phyloP scores from a whole-genome alignment of 768 basidiomycete genomes.

The Mycena belliarum region DNA sequence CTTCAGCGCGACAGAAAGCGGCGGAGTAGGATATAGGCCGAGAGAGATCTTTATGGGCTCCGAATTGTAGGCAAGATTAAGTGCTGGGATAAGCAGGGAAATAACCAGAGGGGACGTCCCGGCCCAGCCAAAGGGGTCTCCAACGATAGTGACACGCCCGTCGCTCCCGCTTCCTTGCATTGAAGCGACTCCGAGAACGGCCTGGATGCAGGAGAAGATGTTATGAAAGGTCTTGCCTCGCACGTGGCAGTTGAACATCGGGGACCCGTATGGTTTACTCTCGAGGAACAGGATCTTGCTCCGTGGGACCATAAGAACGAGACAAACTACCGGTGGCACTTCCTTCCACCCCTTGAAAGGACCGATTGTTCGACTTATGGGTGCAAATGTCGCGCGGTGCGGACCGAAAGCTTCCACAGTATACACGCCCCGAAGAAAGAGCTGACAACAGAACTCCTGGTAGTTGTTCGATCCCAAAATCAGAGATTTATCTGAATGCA shows the following conservation, averaged over 20 bases:
- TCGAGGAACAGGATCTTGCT: constrained; percentile 30
- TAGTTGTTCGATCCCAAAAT: constrained; percentile 34
- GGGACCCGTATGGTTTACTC: constrained; percentile 22
- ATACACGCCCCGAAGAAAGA: constrained; percentile 34
- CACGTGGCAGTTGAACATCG: constrained; percentile 28
- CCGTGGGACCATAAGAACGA: constrained; percentile 39
- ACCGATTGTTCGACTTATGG: constrained; percentile 1
- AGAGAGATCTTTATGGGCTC: constrained; percentile 20
- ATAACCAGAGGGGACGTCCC: constrained; percentile 30
- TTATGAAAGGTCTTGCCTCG: constrained; percentile 23
- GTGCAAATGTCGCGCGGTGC: background rate
- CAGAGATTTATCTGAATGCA: constrained; percentile 25
- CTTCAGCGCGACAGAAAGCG: constrained; percentile 13
- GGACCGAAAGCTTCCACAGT: background rate
- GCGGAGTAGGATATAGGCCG: constrained; percentile 26
- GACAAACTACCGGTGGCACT: constrained; percentile 39
- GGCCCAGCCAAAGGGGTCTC: constrained; percentile 26
- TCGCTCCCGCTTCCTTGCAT: constrained; percentile 19
- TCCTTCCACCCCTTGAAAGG: constrained; percentile 34
- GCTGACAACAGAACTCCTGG: constrained; percentile 40
- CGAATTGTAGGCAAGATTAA: constrained; percentile 24
- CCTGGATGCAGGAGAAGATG: constrained; percentile 29
- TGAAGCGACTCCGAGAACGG: constrained; percentile 24
- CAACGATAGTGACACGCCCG: constrained; percentile 21
- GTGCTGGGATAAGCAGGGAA: constrained; percentile 30